Evolutionary conservation across 768 basidiomycete genomes (phyloP), one percentile per base, ranked within the genome.

Genomic region (Coprinopsis sp.): DNA sequence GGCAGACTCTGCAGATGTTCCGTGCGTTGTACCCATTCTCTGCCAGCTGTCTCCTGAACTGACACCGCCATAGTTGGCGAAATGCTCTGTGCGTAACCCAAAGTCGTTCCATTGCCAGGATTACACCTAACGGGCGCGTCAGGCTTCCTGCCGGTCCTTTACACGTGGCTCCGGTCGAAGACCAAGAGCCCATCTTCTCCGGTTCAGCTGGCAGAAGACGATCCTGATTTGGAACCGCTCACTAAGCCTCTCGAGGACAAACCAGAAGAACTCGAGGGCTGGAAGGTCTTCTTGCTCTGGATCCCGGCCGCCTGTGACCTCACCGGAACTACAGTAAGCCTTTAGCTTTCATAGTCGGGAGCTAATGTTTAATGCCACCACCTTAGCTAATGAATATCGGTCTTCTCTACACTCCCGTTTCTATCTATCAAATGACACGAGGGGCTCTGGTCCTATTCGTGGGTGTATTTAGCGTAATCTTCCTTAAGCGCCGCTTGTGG

Each of bases 351-450:
- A 33, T 41, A 42, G 49, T 51, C 31, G 34, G 49, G 21, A 44
- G 33, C 27, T 55, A 33, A 52, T 55, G 46, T 46, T 47, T 61
- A 74, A 69, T 69, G 19, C 19, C 30, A 49, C 51, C 47, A 41
- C 29, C 37, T 33, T 48, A 79, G 77, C 60, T 96, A 54, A 97
- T 98, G 96, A 96, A 96, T 61, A 74, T 95, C 54, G 96, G 96
- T 45, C 77, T 99, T 37, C 77, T 99, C 29, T 91, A 94, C 65
- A 94, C 93, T 1, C 95, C 95, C 23, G 96, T 99, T 45, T 93
- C 90, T 33, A 91, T 97, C 56, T 98, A 91, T 72, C 95, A 96
- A 66, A 95, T 96, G 93, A 91, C 84, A 51, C 82, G 87, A 49
- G 93, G 94, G 41, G 87, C 91, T 33, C 81, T 96, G 47, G 91